These are phyloP conservation scores for Dalechampia spathulata DNA, from an alignment of 441 rosid species.

Conservation along the genomic window DNA sequence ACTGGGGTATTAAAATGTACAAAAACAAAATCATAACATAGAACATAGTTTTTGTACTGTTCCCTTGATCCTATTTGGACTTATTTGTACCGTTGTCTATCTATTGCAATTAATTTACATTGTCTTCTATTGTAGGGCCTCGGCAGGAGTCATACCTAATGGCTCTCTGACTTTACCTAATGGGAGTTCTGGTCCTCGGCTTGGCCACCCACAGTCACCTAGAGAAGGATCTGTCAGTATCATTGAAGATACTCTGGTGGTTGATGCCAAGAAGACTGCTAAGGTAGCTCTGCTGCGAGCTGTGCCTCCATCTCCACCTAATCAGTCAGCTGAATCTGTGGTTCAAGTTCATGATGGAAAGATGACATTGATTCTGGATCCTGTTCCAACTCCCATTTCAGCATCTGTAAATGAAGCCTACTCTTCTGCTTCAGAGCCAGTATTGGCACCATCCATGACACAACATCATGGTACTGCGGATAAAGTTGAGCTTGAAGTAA, in stretches of 20 bases:
- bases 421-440: constrained; percentile 38
- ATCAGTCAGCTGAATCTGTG: background rate
- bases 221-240: constrained; percentile 15
- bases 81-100: background rate
- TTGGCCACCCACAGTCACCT: constrained; percentile 13
- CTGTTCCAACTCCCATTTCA: constrained; percentile 20
- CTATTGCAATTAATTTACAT: background rate
- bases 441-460: constrained; percentile 25
- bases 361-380: constrained; percentile 17
- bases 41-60: too few relatives aligned
- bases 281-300: constrained; percentile 8
- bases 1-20: too few relatives aligned
- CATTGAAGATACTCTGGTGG: constrained; percentile 20
- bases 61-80: too few relatives aligned
- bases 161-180: constrained; percentile 34
- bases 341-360: constrained; percentile 30
- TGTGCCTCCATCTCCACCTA: constrained; percentile 20
- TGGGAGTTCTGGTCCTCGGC: constrained; percentile 31
- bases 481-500: constrained; percentile 23
- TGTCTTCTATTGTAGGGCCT: constrained; percentile 25
- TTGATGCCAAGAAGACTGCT: constrained; percentile 21
- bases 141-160: constrained; percentile 22
- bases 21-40: too few relatives aligned
- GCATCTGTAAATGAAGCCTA: constrained; percentile 27
- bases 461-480: constrained; percentile 23